Evolutionary conservation across 1,139 yeast genomes (phyloP), one percentile per base, ranked within the genome.

Genomic region (Diutina catenulata): DNA sequence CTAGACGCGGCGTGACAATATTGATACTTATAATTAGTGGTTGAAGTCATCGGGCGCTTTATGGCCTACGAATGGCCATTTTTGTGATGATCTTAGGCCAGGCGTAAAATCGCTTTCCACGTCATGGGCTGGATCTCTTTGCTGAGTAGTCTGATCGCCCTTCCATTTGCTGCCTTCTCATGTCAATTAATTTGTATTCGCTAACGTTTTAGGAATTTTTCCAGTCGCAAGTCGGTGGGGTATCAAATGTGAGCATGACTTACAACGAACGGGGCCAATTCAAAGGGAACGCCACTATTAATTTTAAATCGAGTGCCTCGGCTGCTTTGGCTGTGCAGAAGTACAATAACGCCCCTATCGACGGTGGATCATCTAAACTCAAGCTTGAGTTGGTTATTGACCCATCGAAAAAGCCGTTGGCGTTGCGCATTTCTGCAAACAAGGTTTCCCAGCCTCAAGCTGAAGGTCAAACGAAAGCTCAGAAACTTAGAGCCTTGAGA

Each of bases 291-390:
- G 95, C 95, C 43, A 86, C 93, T 44, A 74, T 91, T 50, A 69
- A 80, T 43, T 91, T 91, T 70, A 75, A 68, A 56, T 65, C 68
- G 42, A 61, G 74, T 42, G 77, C 78, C 45, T 69, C 71, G 55
- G 97, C 98, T 27, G 40, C 57, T 28, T 52, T 55, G 44, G 95
- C 96, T 35, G 86, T 83, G 52, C 76, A 77, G 52, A 78, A 78
- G 53, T 91, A 81, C 66, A 83, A 91, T 58, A 93, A 93, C 50
- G 93, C 95, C 28, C 87, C 95, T 50, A 83, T 91, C 50, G 98
- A 91, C 56, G 80, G 80, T 39, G 96, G 96, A 43, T 73, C 80
- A 43, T 62, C 74, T 48, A 80, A 71, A 55, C 74, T 91, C 68
- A 80, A 73, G 60, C 74, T 91, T 52, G 95, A 87, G 60, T 68